Base-by-base conservation (phyloP, 225 moss, liverwort and hornwort species). In the Straminergon stramineum region DNA sequence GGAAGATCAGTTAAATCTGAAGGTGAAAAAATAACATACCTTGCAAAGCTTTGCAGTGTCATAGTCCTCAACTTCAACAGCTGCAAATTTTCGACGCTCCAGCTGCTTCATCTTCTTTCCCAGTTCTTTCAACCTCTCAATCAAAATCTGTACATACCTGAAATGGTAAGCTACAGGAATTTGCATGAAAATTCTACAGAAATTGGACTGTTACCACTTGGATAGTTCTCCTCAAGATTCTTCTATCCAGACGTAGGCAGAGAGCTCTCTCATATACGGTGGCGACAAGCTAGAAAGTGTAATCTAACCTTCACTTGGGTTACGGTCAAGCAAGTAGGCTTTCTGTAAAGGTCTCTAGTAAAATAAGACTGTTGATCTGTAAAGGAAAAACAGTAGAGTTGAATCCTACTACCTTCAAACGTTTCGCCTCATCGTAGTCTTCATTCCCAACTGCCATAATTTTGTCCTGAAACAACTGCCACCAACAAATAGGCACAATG, bases 351-450 rank as follows among this genome's bases (percentile, higher is more conserved):
- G 24, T 73, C 52, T 45, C 23, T 71, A 37, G 60, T 48, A 84
- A 58, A 81, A 62, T 64, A 87, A 84, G 84, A 84, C 53, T 68
- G 66, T 52, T 60, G 69, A 41, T 64, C 58, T 58, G 60, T 68
- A 39, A 85, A 18, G 41, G 17, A 53, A 56, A 87, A 39, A 37
- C 16, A 69, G n/a, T 32, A 32, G 39, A 87, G 39, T 35, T 43
- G 55, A 75, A 53, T 65, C 26, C 55, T 87, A 63, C 24, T 87
- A 97, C 98, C 96, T 98, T 98, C 82, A 98, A 86, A 70, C 96
- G 96, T 87, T 97, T 98, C 75, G 98, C 98, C 86, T 98, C 98
- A 80, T 98, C 98, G 89, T 98, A 98, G 84, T 98, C 96, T 92
- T 98, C 98, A 84, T 96, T 96, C 90, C 88, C 91, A 90, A 98